Base-by-base conservation (phyloP, 805 yeast genomes). In the Phaffomyces antillensis region DNA sequence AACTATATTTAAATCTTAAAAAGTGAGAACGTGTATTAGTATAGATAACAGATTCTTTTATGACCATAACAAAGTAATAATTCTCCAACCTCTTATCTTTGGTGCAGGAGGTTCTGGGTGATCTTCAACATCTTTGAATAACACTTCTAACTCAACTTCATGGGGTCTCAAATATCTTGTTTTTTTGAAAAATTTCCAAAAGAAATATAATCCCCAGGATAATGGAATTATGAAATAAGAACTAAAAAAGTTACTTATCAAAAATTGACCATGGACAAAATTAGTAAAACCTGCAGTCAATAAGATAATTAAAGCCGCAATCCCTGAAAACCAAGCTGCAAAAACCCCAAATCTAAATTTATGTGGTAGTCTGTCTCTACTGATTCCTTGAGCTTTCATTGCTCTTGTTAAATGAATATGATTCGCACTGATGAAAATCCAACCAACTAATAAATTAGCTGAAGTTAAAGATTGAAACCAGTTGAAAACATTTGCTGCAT, bases 321-420 rank as follows among this genome's bases (percentile, higher is more conserved):
- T 34, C 8, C 59, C 53, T 6, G 67, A 60, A 31, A 59, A 46
- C 63, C 64, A 65, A 3, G 67, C 62, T 15, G 58, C 62, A 35
- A 36, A 35, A 17, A 50, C 62, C 12, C 63, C 63, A 33, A 55
- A 45, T 33, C 42, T 49, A 32, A 61, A 47, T 31, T 51, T 52
- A 47, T 62, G 64, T n/a, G 70, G 72, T 37, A 68, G 58, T 18
- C 54, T 48, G 16, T 54, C 60, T 51, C 54, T 44, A 28, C 49
- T 34, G 66, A 58, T 58, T 33, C 70, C 70, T 50, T 70, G 74
- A 7, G 64, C 70, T 45, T 60, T 67, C 56, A 70, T 46, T 0
- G 70, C 73, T 36, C 62, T 56, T 1, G 47, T 41, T 55, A 63
- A 40, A 28, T 42, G 52, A 20, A 64, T 58, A 50, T 65, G 67